Evolutionary conservation across 108 stramenopile genomes (phyloP).

Genomic region (Nannochloropsis gaditana): DNA sequence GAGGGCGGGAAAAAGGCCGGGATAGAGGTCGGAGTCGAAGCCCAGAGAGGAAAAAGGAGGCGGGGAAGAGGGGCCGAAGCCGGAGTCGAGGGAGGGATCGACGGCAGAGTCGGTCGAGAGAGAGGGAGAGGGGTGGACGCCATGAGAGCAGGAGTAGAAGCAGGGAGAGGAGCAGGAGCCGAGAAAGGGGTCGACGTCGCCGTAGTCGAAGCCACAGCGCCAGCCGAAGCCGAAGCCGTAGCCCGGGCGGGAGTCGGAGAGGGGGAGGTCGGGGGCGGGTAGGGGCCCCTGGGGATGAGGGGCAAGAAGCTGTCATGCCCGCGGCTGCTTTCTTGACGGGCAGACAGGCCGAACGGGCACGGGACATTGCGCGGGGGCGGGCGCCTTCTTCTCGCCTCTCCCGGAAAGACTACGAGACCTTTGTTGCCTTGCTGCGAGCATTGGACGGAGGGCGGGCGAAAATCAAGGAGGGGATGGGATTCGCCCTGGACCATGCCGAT

Average conservation of each 20-base stretch:
- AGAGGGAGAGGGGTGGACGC: conserved; percentile 23
- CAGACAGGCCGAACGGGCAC: conserved; percentile 21
- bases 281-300: neutral
- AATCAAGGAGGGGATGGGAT: conserved; percentile 54
- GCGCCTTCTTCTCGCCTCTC: neutral
- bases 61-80: conserved; percentile 38
- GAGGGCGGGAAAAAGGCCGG: conserved; percentile 32
- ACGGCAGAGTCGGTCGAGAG: neutral
- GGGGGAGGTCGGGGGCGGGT: neutral
- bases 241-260: neutral
- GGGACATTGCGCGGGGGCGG: neutral
- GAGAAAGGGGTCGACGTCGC: neutral
- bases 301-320: neutral
- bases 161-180: neutral
- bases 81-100: neutral
- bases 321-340: conserved; percentile 28
- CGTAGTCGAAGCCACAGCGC: neutral
- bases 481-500: conserved; percentile 54
- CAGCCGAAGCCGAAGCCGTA: neutral
- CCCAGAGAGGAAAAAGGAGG: conserved; percentile 52
- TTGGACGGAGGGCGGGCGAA: conserved; percentile 27
- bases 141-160: neutral
- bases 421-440: neutral
- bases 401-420: neutral
- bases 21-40: conserved; percentile 36